Conservation (phyloP, 1,284 basidiomycete genomes). For the Leccinum cinnamomeum region DNA sequence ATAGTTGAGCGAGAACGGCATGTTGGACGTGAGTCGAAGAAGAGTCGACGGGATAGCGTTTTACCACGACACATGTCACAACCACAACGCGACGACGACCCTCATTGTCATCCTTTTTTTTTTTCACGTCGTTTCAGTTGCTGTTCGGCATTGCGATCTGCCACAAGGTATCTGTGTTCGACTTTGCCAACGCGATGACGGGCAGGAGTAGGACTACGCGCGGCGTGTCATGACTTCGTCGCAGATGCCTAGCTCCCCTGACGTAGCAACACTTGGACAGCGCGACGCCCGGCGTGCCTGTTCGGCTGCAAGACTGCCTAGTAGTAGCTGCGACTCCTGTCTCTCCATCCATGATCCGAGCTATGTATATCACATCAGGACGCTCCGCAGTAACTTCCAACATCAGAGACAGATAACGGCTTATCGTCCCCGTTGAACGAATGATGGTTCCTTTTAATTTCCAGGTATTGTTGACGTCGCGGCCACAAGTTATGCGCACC, state of each 20-base stretch:
- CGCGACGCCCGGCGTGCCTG: background rate
- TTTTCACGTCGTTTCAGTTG: no score
- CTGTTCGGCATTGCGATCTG: no score
- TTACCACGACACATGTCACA: no score
- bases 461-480: background rate
- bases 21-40: slow-evolving; percentile 1
- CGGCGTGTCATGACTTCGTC: background rate
- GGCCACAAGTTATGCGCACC: background rate
- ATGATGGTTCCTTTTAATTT: background rate
- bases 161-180: no score
- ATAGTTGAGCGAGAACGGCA: slow-evolving; percentile 35
- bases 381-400: no score
- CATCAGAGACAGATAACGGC: background rate
- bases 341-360: no score
- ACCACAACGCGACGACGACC: no score
- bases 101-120: no score
- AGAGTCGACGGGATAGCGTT: no score
- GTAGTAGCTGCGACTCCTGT: no score
- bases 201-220: background rate
- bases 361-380: no score
- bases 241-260: background rate
- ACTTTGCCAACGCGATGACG: background rate
- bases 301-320: background rate
- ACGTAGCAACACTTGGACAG: background rate
- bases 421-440: background rate